Conservation (phyloP, 768 basidiomycete species). For the Trichaptum fuscoviolaceum region DNA sequence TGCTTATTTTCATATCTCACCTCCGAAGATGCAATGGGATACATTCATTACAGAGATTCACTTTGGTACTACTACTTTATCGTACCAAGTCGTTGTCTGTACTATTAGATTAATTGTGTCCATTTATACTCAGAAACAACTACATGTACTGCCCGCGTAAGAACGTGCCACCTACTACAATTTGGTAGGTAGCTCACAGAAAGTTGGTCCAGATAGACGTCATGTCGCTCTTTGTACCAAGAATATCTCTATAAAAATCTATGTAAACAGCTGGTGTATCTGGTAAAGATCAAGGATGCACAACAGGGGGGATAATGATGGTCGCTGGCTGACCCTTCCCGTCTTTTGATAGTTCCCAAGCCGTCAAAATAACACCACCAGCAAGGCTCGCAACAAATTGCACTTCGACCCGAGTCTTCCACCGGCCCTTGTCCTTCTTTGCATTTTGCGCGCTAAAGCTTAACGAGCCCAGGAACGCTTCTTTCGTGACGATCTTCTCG, state of each 20-base stretch:
- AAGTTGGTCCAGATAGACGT: background rate
- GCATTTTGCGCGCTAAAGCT: slow-evolving; percentile 31
- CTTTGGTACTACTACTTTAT: too few relatives aligned
- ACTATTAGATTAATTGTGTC: too few relatives aligned
- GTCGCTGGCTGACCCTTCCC: slow-evolving; percentile 23
- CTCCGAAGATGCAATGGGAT: too few relatives aligned
- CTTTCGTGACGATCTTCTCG: slow-evolving; percentile 54
- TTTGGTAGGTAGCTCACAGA: background rate
- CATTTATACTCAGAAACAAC: too few relatives aligned
- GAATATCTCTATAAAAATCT: background rate
- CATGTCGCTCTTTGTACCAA: background rate
- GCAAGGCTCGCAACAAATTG: slow-evolving; percentile 29
- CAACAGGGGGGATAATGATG: background rate
- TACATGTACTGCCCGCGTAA: too few relatives aligned
- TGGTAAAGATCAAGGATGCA: background rate
- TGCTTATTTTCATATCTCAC: too few relatives aligned
- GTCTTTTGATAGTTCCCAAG: slow-evolving; percentile 32
- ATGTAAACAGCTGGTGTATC: background rate
- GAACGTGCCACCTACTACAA: too few relatives aligned
- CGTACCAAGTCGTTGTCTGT: too few relatives aligned
- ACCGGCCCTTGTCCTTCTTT: slow-evolving; percentile 39
- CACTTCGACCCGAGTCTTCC: slow-evolving; percentile 47
- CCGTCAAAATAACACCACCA: slow-evolving; percentile 32
- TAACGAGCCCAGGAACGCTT: slow-evolving; percentile 37
- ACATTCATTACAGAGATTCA: too few relatives aligned